Conservation (phyloP, 176 grass and related monocot species). For the Juncus effusus region DNA sequence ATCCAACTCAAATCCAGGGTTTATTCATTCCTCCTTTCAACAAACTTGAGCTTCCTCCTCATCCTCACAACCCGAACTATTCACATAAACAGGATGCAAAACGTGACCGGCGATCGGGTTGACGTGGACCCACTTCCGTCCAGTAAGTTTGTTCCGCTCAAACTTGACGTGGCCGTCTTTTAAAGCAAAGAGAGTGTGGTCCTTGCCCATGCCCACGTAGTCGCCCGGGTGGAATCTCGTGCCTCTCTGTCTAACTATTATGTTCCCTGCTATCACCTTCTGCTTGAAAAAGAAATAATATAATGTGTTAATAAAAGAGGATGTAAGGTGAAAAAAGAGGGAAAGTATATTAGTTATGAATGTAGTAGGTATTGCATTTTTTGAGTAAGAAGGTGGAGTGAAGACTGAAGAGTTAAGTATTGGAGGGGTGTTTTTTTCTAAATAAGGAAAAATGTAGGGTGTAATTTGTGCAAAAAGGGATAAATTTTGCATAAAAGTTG, state of each 20-base stretch:
- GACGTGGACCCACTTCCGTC: conserved; percentile 83
- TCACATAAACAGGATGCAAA: conserved; percentile 59
- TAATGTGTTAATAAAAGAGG: no score
- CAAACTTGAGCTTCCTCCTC: conserved; percentile 7
- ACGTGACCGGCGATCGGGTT: conserved; percentile 55
- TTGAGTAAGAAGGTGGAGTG: no score
- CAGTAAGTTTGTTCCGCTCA: conserved; percentile 69
- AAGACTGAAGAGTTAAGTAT: no score
- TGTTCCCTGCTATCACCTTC: conserved; percentile 66
- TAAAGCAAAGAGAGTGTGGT: conserved; percentile 70
- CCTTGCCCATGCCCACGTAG: conserved; percentile 80
- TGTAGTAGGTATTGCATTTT: no score
- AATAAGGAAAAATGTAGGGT: background rate
- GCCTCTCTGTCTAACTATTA: conserved; percentile 74
- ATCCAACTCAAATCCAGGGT: no score
- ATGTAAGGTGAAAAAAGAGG: no score
- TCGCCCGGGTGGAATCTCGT: conserved; percentile 74
- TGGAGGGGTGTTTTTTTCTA: background rate
- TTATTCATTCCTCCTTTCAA: no score
- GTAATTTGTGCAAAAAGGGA: background rate
- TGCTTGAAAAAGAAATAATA: conserved; percentile 9
- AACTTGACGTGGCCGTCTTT: conserved; percentile 82
- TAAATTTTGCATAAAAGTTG: no score
- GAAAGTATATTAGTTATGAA: no score
- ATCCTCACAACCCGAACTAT: background rate